Evolutionary conservation across 306 rosid genomes (phyloP), one percentile per base, ranked within the genome.

Genomic region (Oemleria cerasiformis): DNA sequence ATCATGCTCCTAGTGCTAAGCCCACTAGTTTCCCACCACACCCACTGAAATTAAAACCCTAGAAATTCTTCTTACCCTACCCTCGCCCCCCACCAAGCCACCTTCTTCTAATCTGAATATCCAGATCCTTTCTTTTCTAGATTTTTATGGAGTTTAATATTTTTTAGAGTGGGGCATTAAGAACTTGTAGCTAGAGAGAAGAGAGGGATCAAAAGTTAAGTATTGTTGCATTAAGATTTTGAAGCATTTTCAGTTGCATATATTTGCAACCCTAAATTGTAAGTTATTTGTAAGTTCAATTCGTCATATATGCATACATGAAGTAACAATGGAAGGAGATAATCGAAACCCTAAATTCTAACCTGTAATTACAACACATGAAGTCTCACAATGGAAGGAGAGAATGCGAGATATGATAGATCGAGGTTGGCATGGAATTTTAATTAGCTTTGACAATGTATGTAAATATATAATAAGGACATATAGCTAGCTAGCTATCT

Each of bases 1-100:
- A 78, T 77, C 71, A 62, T 63, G 75, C 43, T 58, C 17, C 36
- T 50, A 79, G 87, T 90, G 96, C 84, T 20, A 79, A 73, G 76
- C 90, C 86, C 96, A 85, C 87, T 85, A 73, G 77, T 49, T 30
- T 68, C 34, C 80, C 83, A 79, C 81, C 84, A 65, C 53, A 30
- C 77, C 88, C 86, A 36, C 36, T 30, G 36, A 30, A 30, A 84
- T 82, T 41, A 61, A 67, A 60, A 63, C 65, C 49, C 34, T 13
- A 10, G 40, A 57, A 65, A 40, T 65, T 74, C 53, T 65, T 73
- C 34, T 41, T 15, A 30, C 11, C 19, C 23, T 6, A n/a, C n/a
- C 78, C 51, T 30, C 36, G 3, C 70, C 68, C 44, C 47, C 65
- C 56, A n/a, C 62, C 72, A n/a, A n/a, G 43, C 49, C 49, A 57